phyloP scores from a whole-genome alignment of 768 basidiomycete species.

The Mycena chlorophos region DNA sequence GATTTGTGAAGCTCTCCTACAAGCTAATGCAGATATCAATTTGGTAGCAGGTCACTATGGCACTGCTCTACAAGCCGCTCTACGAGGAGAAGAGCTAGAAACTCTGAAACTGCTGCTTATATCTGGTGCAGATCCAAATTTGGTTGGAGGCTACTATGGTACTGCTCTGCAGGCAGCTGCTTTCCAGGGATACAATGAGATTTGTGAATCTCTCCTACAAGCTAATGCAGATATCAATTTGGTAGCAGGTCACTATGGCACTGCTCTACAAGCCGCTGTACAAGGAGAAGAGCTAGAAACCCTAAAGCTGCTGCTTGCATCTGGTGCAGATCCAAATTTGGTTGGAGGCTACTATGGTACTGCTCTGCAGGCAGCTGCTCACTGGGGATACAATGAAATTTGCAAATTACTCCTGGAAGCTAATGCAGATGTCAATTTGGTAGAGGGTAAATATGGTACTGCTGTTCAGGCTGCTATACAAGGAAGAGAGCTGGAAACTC shows the following conservation, averaged over 20 bases:
- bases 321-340: no score
- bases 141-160: not conserved
- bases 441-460: not conserved
- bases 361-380: not conserved
- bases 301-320: no score
- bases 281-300: no score
- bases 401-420: not conserved
- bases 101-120: not conserved
- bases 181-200: not conserved
- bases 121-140: not conserved
- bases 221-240: not conserved
- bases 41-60: not conserved
- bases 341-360: no score
- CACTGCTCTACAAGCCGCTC: not conserved
- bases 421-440: not conserved
- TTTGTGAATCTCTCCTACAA: not conserved
- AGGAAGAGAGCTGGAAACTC: not conserved
- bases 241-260: not conserved
- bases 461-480: not conserved
- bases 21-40: not conserved
- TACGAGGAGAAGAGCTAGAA: not conserved
- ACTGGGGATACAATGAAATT: not conserved
- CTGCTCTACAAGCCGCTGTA: not conserved
- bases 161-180: not conserved
- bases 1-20: not conserved